phyloP scores from a whole-genome alignment of 768 basidiomycete genomes.

The Suillus plorans region DNA sequence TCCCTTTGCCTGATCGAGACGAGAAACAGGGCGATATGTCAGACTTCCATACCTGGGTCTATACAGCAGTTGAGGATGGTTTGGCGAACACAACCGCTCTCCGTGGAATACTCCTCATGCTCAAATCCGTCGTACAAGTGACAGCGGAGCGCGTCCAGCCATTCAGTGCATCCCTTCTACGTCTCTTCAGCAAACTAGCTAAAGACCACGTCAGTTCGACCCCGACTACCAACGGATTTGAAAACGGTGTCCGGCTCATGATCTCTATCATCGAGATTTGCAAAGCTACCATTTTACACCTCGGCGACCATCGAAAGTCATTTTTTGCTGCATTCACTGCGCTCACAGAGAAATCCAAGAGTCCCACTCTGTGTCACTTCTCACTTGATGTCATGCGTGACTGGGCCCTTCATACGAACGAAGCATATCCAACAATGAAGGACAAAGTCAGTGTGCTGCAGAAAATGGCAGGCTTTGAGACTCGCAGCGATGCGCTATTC shows the following conservation, averaged over 20 bases:
- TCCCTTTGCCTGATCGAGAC: constrained; percentile 79
- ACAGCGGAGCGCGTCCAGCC: constrained; percentile 82
- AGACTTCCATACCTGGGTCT: constrained; percentile 78
- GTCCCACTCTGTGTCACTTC: constrained; percentile 71
- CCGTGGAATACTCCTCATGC: constrained; percentile 81
- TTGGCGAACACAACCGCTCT: constrained; percentile 70
- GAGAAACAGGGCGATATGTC: constrained; percentile 67
- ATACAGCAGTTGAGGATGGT: constrained; percentile 73
- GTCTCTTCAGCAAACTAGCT: constrained; percentile 78
- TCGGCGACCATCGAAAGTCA: constrained; percentile 84
- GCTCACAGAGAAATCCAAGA: constrained; percentile 90
- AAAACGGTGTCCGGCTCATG: constrained; percentile 62
- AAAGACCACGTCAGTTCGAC: constrained; percentile 81
- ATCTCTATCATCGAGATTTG: constrained; percentile 86
- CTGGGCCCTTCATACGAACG: constrained; percentile 87
- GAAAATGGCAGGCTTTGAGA: constrained; percentile 85
- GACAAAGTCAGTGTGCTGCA: constrained; percentile 90
- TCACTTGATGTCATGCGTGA: constrained; percentile 83
- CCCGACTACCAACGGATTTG: constrained; percentile 47
- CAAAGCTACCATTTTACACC: constrained; percentile 71
- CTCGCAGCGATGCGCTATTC: constrained; percentile 75
- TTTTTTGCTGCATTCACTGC: constrained; percentile 75
- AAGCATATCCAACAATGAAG: constrained; percentile 88
- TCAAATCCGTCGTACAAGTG: constrained; percentile 80
- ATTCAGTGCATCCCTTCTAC: constrained; percentile 74